Evolutionary conservation across 345 rosid species (phyloP).

Genomic region (Pistacia vera): DNA sequence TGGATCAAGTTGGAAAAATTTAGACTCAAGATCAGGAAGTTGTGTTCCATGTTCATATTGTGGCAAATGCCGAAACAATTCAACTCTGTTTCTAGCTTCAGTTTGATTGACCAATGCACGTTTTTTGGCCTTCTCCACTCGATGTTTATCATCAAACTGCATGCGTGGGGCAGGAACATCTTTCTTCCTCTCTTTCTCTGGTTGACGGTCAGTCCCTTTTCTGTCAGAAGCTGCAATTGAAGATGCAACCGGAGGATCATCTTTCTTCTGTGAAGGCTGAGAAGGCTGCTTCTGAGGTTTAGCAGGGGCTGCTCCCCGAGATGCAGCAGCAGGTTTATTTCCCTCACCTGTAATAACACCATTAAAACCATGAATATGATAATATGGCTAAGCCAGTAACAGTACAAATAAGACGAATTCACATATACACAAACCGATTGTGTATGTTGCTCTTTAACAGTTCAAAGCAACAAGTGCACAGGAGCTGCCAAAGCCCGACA

Average conservation of each 20-base stretch:
- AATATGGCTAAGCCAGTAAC: not conserved
- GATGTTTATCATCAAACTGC: slow-evolving; percentile 77
- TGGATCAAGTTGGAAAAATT: slow-evolving; percentile 57
- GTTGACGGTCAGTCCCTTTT: slow-evolving; percentile 41
- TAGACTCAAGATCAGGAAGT: slow-evolving; percentile 58
- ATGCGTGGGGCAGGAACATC: slow-evolving; percentile 68
- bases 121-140: slow-evolving; percentile 78
- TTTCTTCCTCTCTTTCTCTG: slow-evolving; percentile 69
- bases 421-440: not conserved
- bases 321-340: slow-evolving; percentile 37
- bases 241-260: slow-evolving; percentile 37
- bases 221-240: slow-evolving; percentile 51
- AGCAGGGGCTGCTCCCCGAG: slow-evolving; percentile 37
- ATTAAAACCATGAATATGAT: slow-evolving; percentile 3
- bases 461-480: not conserved
- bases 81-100: slow-evolving; percentile 75
- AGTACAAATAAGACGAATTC: not conserved
- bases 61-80: slow-evolving; percentile 78
- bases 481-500: not conserved
- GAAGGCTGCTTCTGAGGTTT: slow-evolving; percentile 50
- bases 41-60: slow-evolving; percentile 69
- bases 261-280: slow-evolving; percentile 54
- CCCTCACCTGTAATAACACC: slow-evolving; percentile 38
- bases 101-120: slow-evolving; percentile 66
- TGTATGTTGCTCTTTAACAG: not conserved